Evolutionary conservation across 2,329 filamentous ascomycete species (phyloP).

Genomic region (Leptographium galeiforme): DNA sequence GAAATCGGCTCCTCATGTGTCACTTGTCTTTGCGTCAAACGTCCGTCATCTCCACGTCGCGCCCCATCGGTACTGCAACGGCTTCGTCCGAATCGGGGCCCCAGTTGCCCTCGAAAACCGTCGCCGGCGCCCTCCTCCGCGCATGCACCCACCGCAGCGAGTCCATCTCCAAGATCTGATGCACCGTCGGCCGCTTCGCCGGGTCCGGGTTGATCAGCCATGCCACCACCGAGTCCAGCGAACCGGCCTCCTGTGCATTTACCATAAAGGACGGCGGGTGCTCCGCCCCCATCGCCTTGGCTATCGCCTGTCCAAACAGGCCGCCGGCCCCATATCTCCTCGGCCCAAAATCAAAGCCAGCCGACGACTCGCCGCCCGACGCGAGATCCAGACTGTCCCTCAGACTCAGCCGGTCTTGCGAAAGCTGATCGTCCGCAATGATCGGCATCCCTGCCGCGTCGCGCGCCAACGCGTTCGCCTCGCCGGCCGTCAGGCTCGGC

Average conservation of each 20-base stretch:
- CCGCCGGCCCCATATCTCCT: conserved; percentile 19
- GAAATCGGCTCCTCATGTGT: neutral
- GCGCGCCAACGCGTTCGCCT: conserved; percentile 53
- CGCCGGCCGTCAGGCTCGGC: conserved; percentile 74
- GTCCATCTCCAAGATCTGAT: conserved; percentile 58
- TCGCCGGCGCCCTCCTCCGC: conserved; percentile 75
- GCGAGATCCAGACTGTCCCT: conserved; percentile 6
- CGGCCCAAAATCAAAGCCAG: conserved; percentile 1
- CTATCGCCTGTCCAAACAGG: conserved; percentile 29
- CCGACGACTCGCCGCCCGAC: conserved; percentile 1
- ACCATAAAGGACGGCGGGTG: conserved; percentile 80
- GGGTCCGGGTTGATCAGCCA: conserved; percentile 80
- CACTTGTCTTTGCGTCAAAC: conserved; percentile 20
- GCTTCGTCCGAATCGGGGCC: conserved; percentile 50
- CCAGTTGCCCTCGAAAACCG: conserved; percentile 92
- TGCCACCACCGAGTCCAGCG: conserved; percentile 70
- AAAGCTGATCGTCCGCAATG: conserved; percentile 13
- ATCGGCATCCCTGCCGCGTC: conserved; percentile 62
- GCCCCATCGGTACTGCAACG: conserved; percentile 11
- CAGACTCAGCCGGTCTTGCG: conserved; percentile 1
- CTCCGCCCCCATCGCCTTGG: conserved; percentile 32
- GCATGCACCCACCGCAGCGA: conserved; percentile 69
- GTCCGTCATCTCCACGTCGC: conserved; percentile 47
- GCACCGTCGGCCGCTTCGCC: conserved; percentile 55
- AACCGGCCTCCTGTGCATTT: conserved; percentile 56